These are phyloP conservation scores for Nidula microcarpa DNA, from an alignment of 768 basidiomycete genomes.

Conservation along the genomic window DNA sequence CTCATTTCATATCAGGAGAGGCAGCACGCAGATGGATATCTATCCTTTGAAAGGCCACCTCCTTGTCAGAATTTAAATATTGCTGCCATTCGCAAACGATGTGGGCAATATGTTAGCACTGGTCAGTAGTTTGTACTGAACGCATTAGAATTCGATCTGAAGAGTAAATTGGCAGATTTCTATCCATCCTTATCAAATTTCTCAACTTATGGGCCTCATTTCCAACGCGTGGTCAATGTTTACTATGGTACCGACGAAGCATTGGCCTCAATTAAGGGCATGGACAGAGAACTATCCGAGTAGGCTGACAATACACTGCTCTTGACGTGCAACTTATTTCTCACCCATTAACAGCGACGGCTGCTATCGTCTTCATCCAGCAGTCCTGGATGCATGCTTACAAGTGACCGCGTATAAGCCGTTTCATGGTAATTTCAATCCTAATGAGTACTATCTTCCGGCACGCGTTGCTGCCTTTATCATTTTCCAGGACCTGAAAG, in stretches of 20 bases:
- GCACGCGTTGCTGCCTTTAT: background rate
- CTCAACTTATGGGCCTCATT: constrained; percentile 25
- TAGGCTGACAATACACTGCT: too few species aligned
- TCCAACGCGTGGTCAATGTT: constrained; percentile 19
- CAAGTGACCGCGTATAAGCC: constrained; percentile 25
- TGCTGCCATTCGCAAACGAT: too few species aligned
- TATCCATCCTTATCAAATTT: constrained; percentile 21
- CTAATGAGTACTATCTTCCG: constrained; percentile 13
- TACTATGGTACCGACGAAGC: constrained; percentile 17
- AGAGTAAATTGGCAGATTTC: constrained; percentile 11
- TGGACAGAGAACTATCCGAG: too few species aligned
- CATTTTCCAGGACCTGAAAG: background rate
- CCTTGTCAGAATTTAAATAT: too few species aligned
- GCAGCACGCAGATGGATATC: constrained; percentile 17
- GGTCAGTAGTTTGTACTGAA: too few species aligned
- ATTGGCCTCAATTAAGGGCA: constrained; percentile 18
- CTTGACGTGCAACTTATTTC: too few species aligned
- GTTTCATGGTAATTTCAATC: constrained; percentile 22
- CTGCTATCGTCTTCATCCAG: constrained; percentile 30
- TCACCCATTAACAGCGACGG: too few species aligned
- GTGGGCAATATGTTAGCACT: too few species aligned
- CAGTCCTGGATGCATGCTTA: constrained; percentile 31
- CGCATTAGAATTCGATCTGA: background rate
- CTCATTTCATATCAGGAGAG: too few species aligned
- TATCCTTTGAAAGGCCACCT: constrained; percentile 8